phyloP scores from a whole-genome alignment of 306 rosid genomes.

The Cucumis hystrix region DNA sequence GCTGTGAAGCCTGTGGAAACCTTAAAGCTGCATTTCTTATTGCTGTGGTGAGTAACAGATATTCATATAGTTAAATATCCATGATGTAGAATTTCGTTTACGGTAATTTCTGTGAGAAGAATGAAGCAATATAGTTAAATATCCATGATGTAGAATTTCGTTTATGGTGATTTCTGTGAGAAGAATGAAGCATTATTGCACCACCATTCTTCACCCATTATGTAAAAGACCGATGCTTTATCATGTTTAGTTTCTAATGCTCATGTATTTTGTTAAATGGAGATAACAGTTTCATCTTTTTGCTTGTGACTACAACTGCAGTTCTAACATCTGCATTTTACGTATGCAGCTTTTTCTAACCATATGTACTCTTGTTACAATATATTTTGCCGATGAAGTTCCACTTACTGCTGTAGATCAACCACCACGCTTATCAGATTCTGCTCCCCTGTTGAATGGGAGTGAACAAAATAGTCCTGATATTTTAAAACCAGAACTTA shows the following conservation, averaged over 20 bases:
- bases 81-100: background rate
- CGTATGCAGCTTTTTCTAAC: conserved; percentile 68
- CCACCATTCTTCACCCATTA: background rate
- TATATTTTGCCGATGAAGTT: conserved; percentile 89
- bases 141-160: background rate
- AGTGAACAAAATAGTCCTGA: conserved; percentile 41
- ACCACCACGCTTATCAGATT: conserved; percentile 43
- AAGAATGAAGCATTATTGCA: background rate
- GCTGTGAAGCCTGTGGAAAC: conserved; percentile 98
- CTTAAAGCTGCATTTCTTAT: conserved; percentile 97
- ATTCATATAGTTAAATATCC: background rate
- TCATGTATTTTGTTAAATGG: background rate
- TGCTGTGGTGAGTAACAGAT: conserved; percentile 73
- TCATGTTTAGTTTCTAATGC: conserved; percentile 7
- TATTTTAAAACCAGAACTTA: conserved; percentile 26
- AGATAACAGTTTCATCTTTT: background rate
- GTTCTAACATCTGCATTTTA: conserved; percentile 12
- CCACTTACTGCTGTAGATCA: conserved; percentile 50
- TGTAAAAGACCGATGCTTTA: background rate
- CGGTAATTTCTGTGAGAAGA: background rate
- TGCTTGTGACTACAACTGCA: conserved; percentile 1
- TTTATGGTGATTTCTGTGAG: background rate
- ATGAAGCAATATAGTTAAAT: background rate
- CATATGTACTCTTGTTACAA: conserved; percentile 68
- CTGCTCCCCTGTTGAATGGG: conserved; percentile 73